phyloP scores from a whole-genome alignment of 2,329 filamentous ascomycete species.

The Ramularia collo-cygni region DNA sequence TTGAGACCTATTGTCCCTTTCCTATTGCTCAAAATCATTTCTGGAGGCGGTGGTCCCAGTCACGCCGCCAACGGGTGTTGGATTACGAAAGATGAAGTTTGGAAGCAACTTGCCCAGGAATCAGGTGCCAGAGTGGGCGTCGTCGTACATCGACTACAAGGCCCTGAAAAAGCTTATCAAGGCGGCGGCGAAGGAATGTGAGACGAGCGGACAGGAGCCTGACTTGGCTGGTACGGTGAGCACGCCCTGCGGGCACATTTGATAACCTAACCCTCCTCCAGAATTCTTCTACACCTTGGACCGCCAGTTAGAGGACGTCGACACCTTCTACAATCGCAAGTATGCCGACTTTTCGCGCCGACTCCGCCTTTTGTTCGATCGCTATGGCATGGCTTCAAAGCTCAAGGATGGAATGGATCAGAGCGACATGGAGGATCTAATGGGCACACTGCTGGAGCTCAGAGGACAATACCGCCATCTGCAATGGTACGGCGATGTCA shows the following conservation, averaged over 20 bases:
- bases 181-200: constrained; percentile 50
- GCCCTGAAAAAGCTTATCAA: constrained; percentile 94
- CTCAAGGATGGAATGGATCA: constrained; percentile 67
- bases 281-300: constrained; percentile 97
- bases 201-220: constrained; percentile 52
- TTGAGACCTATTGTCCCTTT: background rate
- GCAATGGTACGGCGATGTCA: constrained; percentile 97
- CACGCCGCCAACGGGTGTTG: background rate
- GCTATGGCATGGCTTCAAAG: constrained; percentile 71
- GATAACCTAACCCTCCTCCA: constrained; percentile 38
- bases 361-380: constrained; percentile 76
- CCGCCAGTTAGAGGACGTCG: constrained; percentile 93
- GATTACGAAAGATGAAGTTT: constrained; percentile 31
- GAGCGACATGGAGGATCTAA: constrained; percentile 85
- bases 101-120: constrained; percentile 62
- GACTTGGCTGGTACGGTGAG: constrained; percentile 78
- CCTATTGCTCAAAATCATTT: background rate
- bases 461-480: constrained; percentile 82
- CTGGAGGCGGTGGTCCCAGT: background rate
- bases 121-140: constrained; percentile 81
- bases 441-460: constrained; percentile 82
- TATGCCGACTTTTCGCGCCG: constrained; percentile 77
- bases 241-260: constrained; percentile 11
- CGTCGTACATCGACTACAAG: constrained; percentile 83
- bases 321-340: constrained; percentile 95